Percentiles rank a stretch among this genome's conserved stretches.
Conservation (phyloP, 148 eudicot species). For the Vaccinium vitisidaea region DNA sequence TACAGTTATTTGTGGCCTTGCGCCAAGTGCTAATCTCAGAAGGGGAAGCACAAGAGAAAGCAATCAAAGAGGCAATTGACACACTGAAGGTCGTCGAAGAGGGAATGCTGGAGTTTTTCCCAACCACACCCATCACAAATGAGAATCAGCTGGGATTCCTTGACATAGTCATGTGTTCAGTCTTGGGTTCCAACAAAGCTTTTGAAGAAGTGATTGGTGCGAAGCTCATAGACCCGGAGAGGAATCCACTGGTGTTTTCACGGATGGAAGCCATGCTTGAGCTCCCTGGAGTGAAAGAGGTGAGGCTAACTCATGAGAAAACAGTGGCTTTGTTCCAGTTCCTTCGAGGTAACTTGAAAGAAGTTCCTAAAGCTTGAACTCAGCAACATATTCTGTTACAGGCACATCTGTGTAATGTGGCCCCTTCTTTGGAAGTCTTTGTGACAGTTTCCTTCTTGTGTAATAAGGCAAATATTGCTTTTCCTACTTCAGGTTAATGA, state of each 20-base stretch:
- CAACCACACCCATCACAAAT: constrained; percentile 9
- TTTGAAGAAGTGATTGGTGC: constrained; percentile 24
- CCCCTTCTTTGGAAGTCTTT: not conserved
- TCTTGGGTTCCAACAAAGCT: constrained; percentile 23
- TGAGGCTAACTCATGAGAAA: constrained; percentile 23
- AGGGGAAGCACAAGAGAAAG: constrained; percentile 20
- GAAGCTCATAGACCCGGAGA: constrained; percentile 27
- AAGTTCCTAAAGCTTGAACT: not conserved
- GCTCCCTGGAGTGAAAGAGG: constrained; percentile 28
- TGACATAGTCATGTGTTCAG: constrained; percentile 25
- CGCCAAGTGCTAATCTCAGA: constrained; percentile 2
- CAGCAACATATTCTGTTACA: not conserved
- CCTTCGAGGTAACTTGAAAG: not conserved
- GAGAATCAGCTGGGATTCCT: constrained; percentile 24
- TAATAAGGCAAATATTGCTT: not conserved
- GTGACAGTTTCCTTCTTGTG: not conserved
- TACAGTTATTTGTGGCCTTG: constrained; percentile 17
- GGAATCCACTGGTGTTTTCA: constrained; percentile 22
- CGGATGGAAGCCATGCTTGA: constrained; percentile 22
- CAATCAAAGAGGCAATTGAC: constrained; percentile 19
- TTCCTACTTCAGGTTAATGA: not conserved
- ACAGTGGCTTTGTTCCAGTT: constrained; percentile 18
- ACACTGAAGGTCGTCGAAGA: constrained; percentile 26
- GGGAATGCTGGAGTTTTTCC: constrained; percentile 21
- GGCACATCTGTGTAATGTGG: not conserved